Conservation (phyloP, 352 stramenopile genomes). For the Albugo laibachii region DNA sequence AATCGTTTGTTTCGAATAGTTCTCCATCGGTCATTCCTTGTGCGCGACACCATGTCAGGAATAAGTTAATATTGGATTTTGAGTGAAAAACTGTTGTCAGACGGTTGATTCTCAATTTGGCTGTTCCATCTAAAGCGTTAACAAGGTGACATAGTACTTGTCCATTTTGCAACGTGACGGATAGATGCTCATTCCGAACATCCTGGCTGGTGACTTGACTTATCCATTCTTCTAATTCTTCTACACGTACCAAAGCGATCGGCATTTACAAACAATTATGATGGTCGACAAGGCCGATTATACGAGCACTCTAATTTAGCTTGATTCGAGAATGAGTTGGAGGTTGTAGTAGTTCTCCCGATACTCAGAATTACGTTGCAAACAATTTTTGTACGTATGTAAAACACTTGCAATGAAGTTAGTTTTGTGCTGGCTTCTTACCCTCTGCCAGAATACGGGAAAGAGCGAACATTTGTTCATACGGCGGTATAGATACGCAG, state of each 20-base stretch:
- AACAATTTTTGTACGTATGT: too few relatives aligned
- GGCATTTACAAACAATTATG: background rate
- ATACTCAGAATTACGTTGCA: too few relatives aligned
- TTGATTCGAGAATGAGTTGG: background rate
- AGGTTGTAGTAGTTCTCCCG: background rate
- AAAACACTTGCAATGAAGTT: too few relatives aligned
- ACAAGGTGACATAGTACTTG: slow-evolving; percentile 72
- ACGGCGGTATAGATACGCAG: too few relatives aligned
- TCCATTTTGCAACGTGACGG: slow-evolving; percentile 60
- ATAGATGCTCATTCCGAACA: slow-evolving; percentile 59
- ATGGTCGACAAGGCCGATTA: background rate
- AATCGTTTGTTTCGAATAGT: slow-evolving; percentile 60
- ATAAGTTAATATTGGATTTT: slow-evolving; percentile 67
- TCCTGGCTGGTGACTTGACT: slow-evolving; percentile 50
- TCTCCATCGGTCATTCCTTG: slow-evolving; percentile 49
- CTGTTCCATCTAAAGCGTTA: slow-evolving; percentile 54
- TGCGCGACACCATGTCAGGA: slow-evolving; percentile 56
- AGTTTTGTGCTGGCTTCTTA: too few relatives aligned
- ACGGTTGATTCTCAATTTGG: slow-evolving; percentile 70
- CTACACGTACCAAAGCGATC: slow-evolving; percentile 17
- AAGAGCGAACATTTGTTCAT: too few relatives aligned
- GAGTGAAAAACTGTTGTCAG: slow-evolving; percentile 79
- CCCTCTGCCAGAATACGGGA: too few relatives aligned
- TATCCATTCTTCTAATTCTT: slow-evolving; percentile 75
- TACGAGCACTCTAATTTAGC: slow-evolving; percentile 3